Percentiles rank a stretch among this genome's conserved stretches.
Conservation (phyloP, 495 filamentous ascomycete genomes). For the Xylaria cubensis region DNA sequence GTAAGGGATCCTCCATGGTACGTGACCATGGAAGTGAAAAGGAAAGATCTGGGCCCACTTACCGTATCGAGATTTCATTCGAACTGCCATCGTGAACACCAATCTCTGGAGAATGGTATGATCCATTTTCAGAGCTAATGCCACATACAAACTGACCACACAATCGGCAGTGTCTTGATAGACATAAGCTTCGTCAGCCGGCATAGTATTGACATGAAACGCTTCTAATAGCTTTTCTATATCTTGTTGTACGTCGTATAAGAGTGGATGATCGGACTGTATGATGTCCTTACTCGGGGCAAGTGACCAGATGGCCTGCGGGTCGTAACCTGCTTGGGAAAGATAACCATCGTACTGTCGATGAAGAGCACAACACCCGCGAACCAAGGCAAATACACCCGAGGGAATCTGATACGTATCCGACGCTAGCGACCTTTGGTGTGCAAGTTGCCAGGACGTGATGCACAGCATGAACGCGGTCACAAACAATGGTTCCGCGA, state of each 20-base stretch:
- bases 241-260: conserved; percentile 13
- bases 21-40: background rate
- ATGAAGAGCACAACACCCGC: conserved; percentile 25
- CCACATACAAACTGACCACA: conserved; percentile 10
- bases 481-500: conserved; percentile 17
- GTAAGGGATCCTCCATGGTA: background rate
- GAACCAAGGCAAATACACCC: conserved; percentile 24
- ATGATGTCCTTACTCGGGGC: background rate
- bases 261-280: conserved; percentile 15
- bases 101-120: conserved; percentile 19
- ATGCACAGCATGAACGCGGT: conserved; percentile 28
- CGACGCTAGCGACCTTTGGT: conserved; percentile 4
- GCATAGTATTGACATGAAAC: conserved; percentile 18
- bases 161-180: conserved; percentile 22
- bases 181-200: conserved; percentile 7
- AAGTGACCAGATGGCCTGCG: conserved; percentile 15
- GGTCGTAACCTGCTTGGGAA: conserved; percentile 19
- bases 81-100: conserved; percentile 27
- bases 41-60: background rate
- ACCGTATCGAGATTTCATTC: conserved; percentile 21
- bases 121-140: background rate
- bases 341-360: conserved; percentile 17
- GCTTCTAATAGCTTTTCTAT: conserved; percentile 19
- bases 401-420: conserved; percentile 24
- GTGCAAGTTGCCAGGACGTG: conserved; percentile 25